Conservation (phyloP, 176 grass and related monocot species). For the Rhynchospora breviuscula region DNA sequence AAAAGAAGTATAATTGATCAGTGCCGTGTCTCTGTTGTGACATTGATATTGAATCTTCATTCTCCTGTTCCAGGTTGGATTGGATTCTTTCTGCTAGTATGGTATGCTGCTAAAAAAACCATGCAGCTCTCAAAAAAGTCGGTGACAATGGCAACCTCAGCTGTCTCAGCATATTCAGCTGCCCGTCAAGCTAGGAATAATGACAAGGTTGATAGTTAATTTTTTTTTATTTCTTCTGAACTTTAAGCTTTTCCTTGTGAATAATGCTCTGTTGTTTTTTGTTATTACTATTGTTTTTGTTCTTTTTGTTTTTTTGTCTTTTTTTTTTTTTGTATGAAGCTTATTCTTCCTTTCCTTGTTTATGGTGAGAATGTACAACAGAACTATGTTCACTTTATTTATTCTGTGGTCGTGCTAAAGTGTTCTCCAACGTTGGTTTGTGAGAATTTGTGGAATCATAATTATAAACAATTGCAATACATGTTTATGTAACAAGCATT, state of each 20-base stretch:
- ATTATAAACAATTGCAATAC: not conserved
- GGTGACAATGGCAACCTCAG: conserved; percentile 45
- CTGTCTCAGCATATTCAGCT: conserved; percentile 50
- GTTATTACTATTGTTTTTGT: too few relatives aligned
- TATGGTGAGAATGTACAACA: not conserved
- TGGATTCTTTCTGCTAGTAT: conserved; percentile 74
- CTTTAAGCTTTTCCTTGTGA: not conserved
- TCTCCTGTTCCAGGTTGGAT: conserved; percentile 54
- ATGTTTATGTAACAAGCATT: not conserved
- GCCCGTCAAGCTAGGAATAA: conserved; percentile 32
- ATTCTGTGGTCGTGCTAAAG: not conserved
- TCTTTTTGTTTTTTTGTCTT: not conserved
- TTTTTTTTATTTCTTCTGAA: not conserved
- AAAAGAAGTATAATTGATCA: not conserved
- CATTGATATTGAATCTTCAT: not conserved
- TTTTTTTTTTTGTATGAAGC: not conserved
- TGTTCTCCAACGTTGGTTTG: not conserved
- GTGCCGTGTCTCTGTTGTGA: not conserved
- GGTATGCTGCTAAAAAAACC: conserved; percentile 60
- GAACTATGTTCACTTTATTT: not conserved
- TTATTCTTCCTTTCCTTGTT: not conserved
- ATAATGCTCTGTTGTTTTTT: not conserved
- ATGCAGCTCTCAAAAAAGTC: conserved; percentile 62
- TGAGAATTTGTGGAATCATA: not conserved
- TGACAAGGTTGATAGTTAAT: not conserved